Evolutionary conservation across 2,329 filamentous ascomycete species (phyloP), one percentile per base, ranked within the genome.

Genomic region (Exophiala aquamarina): DNA sequence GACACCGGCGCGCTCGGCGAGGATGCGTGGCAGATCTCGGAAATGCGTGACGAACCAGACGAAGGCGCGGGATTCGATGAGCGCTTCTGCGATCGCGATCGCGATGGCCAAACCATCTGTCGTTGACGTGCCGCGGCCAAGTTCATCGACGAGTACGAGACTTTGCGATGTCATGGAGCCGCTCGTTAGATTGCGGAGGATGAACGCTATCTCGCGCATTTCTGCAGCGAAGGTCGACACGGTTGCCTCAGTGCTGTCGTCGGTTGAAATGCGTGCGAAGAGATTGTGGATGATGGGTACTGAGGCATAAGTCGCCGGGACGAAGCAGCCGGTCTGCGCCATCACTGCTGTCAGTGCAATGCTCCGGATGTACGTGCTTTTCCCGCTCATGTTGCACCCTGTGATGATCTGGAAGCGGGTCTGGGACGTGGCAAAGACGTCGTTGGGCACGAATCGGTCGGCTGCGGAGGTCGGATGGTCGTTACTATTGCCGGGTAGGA

Each of bases 11-110:
- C 87, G 80, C 54, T 90, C 83, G 1, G 79, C 75, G 50, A 96
- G 75, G 28, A 92, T 87, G 2, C 77, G 78, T 0, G 90, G 85
- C 2, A 98, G 74, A 52, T 96, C 88, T 28, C 81, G 76, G 63
- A 96, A 98, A 63, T 98, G 94, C 0, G 93, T 97, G 2, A 86
- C 89, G 67, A 98, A 98, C 84, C 89, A 96, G 0, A 96, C 82
- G 0, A 88, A 76, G 0, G 90, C 84, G 50, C 82, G 78, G 57
- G 82, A 93, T 49, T 90, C 80, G 3, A 96, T 79, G 3, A 98
- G 73, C 0, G 88, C 87, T 70, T 97, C 93, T 0, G 91, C 86
- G 61, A 97, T 90, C 2, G 91, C 87, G 39, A 96, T 76, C 1
- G 93, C 89, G 61, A 98, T 94, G 0, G 89, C 85, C 1, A 97